Conservation (phyloP, 495 filamentous ascomycete species). For the Talaromyces thailandensis region DNA sequence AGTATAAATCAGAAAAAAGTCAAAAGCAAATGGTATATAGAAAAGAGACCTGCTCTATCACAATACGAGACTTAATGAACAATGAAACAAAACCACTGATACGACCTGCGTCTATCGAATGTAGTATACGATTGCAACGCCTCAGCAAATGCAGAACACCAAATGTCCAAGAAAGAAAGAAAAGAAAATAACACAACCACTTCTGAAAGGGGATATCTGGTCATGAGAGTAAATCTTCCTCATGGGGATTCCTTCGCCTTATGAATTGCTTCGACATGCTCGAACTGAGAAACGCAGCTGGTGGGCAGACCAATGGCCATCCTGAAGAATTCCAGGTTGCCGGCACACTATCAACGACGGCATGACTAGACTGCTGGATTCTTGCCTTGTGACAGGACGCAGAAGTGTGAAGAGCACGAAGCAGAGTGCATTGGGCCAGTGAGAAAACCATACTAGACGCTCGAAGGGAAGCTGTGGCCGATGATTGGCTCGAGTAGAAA, state of each 20-base stretch:
- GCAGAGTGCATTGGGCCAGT: conserved; percentile 4
- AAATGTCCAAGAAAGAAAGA: not conserved
- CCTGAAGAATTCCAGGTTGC: conserved; percentile 6
- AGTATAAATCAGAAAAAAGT: not conserved
- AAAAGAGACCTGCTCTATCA: conserved; percentile 5
- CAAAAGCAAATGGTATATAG: not conserved
- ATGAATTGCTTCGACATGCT: not conserved
- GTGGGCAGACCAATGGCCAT: not conserved
- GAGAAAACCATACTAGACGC: not conserved
- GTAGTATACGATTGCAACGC: not conserved
- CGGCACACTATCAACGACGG: not conserved
- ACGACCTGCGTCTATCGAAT: conserved; percentile 2
- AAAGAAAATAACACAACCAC: not conserved
- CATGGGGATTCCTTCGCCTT: not conserved
- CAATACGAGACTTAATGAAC: not conserved
- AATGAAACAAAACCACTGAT: not conserved
- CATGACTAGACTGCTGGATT: not conserved
- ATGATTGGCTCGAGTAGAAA: not conserved
- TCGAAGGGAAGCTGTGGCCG: not conserved
- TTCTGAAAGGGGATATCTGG: not conserved
- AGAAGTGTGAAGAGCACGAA: not conserved
- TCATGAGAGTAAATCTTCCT: not conserved
- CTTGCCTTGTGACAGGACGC: not conserved
- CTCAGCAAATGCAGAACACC: not conserved
- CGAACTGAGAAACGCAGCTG: not conserved